Conservation (phyloP, 192 early-diverging fungal species). For the Chytriomyces confervae region DNA sequence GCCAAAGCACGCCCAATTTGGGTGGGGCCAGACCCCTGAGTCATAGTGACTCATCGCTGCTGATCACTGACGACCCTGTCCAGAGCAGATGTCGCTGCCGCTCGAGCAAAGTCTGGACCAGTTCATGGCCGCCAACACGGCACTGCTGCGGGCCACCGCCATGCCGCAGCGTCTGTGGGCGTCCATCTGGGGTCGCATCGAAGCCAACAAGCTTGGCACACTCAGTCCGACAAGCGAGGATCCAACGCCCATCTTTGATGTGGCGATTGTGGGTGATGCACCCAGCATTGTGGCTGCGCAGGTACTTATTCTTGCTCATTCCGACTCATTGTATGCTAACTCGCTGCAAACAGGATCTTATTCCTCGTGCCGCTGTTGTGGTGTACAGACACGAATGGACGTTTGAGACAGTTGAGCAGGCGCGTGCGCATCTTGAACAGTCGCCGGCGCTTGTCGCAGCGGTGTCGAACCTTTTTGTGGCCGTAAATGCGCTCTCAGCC, state of each 20-base stretch:
- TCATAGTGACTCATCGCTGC: too few relatives aligned
- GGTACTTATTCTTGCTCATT: background rate
- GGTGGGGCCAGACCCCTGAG: too few relatives aligned
- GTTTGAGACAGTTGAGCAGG: conserved; percentile 1
- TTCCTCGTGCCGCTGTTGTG: conserved; percentile 27
- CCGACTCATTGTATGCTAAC: background rate
- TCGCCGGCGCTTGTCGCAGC: conserved; percentile 10
- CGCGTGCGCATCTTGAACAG: background rate
- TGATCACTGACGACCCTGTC: too few relatives aligned
- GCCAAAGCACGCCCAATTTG: too few relatives aligned
- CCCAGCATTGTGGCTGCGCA: too few relatives aligned
- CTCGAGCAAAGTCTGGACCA: background rate
- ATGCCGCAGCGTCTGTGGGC: conserved; percentile 20
- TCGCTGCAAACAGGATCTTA: background rate
- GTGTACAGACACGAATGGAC: conserved; percentile 29
- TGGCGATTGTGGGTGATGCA: background rate
- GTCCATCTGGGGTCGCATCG: conserved; percentile 26
- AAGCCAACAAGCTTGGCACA: conserved; percentile 21
- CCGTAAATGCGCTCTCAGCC: conserved; percentile 16
- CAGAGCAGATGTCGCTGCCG: too few relatives aligned
- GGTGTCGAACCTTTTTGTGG: background rate
- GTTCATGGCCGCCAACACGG: conserved; percentile 13
- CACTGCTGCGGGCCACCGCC: background rate
- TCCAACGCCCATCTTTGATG: background rate
- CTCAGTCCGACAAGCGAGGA: conserved; percentile 1